Conservation (phyloP, 2,329 filamentous ascomycete genomes). For the Fonsecaea pedrosoi region DNA sequence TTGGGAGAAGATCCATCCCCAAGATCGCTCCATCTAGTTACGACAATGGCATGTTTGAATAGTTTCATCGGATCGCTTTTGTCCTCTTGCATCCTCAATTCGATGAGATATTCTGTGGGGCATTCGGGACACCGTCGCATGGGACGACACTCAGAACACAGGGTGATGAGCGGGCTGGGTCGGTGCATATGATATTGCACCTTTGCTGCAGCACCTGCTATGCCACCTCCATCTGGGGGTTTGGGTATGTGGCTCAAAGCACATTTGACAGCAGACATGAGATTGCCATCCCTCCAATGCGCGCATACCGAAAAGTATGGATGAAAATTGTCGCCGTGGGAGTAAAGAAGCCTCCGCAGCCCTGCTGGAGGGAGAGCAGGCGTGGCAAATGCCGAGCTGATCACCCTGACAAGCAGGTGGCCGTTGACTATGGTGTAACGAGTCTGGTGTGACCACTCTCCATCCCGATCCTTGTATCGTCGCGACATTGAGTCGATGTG, state of each 20-base stretch:
- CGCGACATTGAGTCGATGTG: slow-evolving; percentile 55
- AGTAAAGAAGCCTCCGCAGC: slow-evolving; percentile 64
- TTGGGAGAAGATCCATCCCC: slow-evolving; percentile 61
- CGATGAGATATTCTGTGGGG: slow-evolving; percentile 67
- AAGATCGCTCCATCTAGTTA: slow-evolving; percentile 68
- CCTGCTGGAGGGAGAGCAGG: slow-evolving; percentile 59
- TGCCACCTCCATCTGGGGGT: slow-evolving; percentile 49
- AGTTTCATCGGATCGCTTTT: slow-evolving; percentile 49
- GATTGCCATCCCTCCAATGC: slow-evolving; percentile 67
- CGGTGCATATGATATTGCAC: slow-evolving; percentile 42
- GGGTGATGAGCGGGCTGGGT: slow-evolving; percentile 53
- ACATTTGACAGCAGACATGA: slow-evolving; percentile 68
- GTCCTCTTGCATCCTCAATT: slow-evolving; percentile 66
- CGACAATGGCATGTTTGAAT: slow-evolving; percentile 67
- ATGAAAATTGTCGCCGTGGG: slow-evolving; percentile 62
- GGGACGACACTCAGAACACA: slow-evolving; percentile 63
- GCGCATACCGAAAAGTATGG: slow-evolving; percentile 68
- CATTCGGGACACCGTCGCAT: slow-evolving; percentile 68
- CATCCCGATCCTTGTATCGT: slow-evolving; percentile 58
- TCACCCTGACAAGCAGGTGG: slow-evolving; percentile 64
- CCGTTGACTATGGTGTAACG: slow-evolving; percentile 62
- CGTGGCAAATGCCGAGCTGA: slow-evolving; percentile 60
- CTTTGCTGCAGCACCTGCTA: slow-evolving; percentile 51
- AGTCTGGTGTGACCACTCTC: slow-evolving; percentile 61
- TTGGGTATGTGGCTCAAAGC: slow-evolving; percentile 63